Evolutionary conservation across 2,329 filamentous ascomycete genomes (phyloP).

Genomic region (Cordyceps javanica): DNA sequence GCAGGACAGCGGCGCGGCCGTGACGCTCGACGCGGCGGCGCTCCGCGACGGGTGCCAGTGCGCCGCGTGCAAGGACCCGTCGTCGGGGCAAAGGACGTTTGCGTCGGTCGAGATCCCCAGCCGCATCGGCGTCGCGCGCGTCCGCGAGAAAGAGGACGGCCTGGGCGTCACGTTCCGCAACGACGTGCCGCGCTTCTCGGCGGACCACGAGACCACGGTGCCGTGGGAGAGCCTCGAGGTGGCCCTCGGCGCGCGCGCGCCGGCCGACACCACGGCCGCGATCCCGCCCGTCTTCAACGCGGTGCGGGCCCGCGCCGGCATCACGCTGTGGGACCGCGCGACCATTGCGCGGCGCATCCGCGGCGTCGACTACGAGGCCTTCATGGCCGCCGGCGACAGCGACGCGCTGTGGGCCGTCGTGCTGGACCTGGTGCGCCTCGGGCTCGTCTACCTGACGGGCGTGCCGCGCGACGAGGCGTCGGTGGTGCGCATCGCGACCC

Average conservation of each 20-base stretch:
- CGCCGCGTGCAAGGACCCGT: constrained; percentile 43
- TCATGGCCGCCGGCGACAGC: constrained; percentile 49
- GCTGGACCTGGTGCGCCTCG: constrained; percentile 55
- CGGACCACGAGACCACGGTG: constrained; percentile 28
- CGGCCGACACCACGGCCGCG: constrained; percentile 19
- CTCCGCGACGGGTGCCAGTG: constrained; percentile 53
- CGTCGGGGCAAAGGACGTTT: constrained; percentile 55
- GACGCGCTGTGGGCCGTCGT: constrained; percentile 56
- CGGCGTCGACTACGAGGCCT: constrained; percentile 64
- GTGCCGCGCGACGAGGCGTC: constrained; percentile 63
- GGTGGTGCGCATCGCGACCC: constrained; percentile 61
- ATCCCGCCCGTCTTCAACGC: constrained; percentile 18
- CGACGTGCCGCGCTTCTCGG: constrained; percentile 32
- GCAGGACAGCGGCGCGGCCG: background rate
- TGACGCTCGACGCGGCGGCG: constrained; percentile 20
- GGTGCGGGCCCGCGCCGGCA: constrained; percentile 26
- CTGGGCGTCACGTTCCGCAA: constrained; percentile 55
- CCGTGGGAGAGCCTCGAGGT: constrained; percentile 32
- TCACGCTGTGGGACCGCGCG: constrained; percentile 35
- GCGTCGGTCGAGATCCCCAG: constrained; percentile 35
- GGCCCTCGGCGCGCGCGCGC: constrained; percentile 19
- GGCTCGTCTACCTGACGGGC: constrained; percentile 69
- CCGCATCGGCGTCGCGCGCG: constrained; percentile 26
- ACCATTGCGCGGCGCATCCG: constrained; percentile 36
- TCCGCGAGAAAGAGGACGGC: constrained; percentile 28